phyloP scores from a whole-genome alignment of 2,329 filamentous ascomycete species.

The Aspergillus latus region DNA sequence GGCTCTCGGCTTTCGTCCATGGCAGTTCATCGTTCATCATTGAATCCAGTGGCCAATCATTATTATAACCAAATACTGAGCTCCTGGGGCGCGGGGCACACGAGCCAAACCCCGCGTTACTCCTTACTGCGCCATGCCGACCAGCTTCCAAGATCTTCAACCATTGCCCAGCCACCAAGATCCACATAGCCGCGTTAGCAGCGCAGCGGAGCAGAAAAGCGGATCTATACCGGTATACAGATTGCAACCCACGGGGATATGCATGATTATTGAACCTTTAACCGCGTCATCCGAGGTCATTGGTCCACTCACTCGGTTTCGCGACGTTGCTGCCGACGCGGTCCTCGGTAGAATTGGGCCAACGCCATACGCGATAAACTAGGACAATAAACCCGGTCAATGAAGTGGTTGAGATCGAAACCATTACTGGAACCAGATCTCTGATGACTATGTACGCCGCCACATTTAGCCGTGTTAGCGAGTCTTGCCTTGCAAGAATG shows the following conservation, averaged over 20 bases:
- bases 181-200: background rate
- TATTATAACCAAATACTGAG: background rate
- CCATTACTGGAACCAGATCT: no score
- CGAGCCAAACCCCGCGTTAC: background rate
- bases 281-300: background rate
- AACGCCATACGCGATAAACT: no score
- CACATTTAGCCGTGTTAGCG: no score
- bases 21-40: background rate
- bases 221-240: background rate
- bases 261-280: background rate
- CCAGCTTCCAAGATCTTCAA: background rate
- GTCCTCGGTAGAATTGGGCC: no score
- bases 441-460: no score
- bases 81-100: background rate
- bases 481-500: no score
- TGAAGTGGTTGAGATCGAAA: no score
- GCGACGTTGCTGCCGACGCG: background rate
- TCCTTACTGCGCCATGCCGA: background rate
- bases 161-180: background rate
- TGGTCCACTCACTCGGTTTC: background rate
- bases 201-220: background rate
- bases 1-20: background rate
- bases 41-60: background rate
- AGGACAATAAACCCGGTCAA: no score
- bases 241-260: background rate